Percentiles rank a stretch among this genome's conserved stretches.
Evolutionary conservation across 164 flowering plant genomes (phyloP).

Genomic region (Warburgia ugandensis): DNA sequence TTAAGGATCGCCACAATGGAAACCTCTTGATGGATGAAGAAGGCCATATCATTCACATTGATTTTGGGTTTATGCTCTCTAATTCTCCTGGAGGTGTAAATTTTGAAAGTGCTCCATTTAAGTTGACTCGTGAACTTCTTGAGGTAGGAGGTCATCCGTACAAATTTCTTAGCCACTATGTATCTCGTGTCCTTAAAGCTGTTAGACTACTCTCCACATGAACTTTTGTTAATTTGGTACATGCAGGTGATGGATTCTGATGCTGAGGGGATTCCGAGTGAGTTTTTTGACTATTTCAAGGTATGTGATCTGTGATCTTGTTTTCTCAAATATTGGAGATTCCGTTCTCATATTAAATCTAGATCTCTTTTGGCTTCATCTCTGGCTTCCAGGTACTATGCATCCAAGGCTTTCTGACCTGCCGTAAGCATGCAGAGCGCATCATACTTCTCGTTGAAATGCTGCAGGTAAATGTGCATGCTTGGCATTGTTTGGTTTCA

Average conservation of each 20-base stretch:
- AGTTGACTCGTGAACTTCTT: conserved; percentile 97
- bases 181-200: too few species aligned
- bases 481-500: too few species aligned
- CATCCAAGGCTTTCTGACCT: conserved; percentile 96
- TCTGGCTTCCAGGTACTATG: conserved; percentile 65
- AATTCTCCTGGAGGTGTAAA: conserved; percentile 99
- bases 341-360: not conserved
- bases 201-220: not conserved
- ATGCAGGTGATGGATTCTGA: conserved; percentile 98
- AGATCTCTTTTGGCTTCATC: too few species aligned
- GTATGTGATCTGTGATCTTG: conserved; percentile 22
- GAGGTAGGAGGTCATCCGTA: conserved; percentile 48
- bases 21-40: conserved; percentile 97
- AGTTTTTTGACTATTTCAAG: conserved; percentile 96
- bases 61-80: conserved; percentile 98
- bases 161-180: not conserved
- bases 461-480: conserved; percentile 81
- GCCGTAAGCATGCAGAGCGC: conserved; percentile 98
- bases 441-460: conserved; percentile 97
- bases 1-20: conserved; percentile 98
- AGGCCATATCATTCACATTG: conserved; percentile 98
- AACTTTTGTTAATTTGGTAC: not conserved
- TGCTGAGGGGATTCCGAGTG: conserved; percentile 99
- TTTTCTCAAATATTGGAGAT: not conserved
- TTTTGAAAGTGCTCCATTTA: conserved; percentile 99